Evolutionary conservation across 2,329 filamentous ascomycete genomes (phyloP), one percentile per base, ranked within the genome.

Genomic region (Allantophomopsis cytisporea): DNA sequence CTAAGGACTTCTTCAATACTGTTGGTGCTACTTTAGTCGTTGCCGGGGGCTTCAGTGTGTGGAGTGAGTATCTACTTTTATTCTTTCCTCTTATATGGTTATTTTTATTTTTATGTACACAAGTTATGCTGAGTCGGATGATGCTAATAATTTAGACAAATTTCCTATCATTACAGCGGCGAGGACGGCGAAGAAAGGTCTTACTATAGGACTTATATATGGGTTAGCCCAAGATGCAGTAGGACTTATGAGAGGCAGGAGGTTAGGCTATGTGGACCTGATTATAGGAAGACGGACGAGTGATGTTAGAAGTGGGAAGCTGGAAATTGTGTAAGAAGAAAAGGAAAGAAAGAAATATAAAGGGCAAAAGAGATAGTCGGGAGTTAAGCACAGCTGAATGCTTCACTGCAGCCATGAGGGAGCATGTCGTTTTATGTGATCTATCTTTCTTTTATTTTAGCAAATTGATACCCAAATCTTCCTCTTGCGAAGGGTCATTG

Each of bases 41-140:
- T 30, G 85, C 88, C 1, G 89, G 89, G 2, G 69, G 78, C 7
- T 95, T 94, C 66, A 94, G 87, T 56, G 64, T 87, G 42, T 82
- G 83, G 74, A 83, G 86, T 88, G 8, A 28, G 23, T 28, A 10
- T 28, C 10, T 28, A 3, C 23, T 28, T 21, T 28, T 12, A 10
- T 12, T 28, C 5, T 28, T 28, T 28, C 10, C 11, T 12, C n/a
- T n/a, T n/a, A n/a, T n/a, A n/a, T n/a, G n/a, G n/a, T 28, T 28
- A 8, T 28, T 28, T 10, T 28, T 21, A 5, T 28, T 28, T 28
- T 20, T 20, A 7, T 4, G 18, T 4, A 20, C 4, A 20, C 7
- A 20, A n/a, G n/a, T 20, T 20, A 20, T 20, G n/a, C 18, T 4
- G 7, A 20, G 18, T 20, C 7, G 18, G 18, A 20, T 20, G 7